Base-by-base conservation (phyloP, 768 basidiomycete genomes). In the Gloeopeniophorella convolvens region DNA sequence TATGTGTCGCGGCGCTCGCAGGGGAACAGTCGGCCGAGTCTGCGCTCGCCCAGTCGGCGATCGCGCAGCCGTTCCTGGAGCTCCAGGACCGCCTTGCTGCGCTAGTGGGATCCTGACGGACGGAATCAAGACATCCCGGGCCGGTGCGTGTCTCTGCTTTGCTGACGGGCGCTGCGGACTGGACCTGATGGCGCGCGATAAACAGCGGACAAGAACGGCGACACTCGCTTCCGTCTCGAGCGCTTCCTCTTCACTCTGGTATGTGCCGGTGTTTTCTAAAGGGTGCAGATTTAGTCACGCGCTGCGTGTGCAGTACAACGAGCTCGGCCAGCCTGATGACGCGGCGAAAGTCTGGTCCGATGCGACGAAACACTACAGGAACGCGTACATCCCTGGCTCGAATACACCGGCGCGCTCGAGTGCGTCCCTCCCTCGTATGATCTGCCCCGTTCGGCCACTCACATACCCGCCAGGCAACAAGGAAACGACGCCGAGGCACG, bases 161-260 rank as follows among this genome's bases (percentile, higher is more conserved):
- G n/a, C n/a, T n/a, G n/a, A n/a, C n/a, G n/a, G n/a, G n/a, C n/a
- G n/a, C n/a, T n/a, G n/a, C n/a, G n/a, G n/a, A n/a, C n/a, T n/a
- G n/a, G n/a, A 36, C 30, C n/a, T n/a, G n/a, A n/a, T n/a, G n/a
- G n/a, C n/a, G n/a, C n/a, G n/a, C n/a, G n/a, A n/a, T n/a, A n/a
- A n/a, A n/a, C 54, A 88, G 85, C 76, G 26, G 78, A 79, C 0
- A 74, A 77, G 52, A 63, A 69, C 3, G 90, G 91, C 2, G 95
- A 97, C 65, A 71, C 83, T 3, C 78, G 80, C 36, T 69, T 89
- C 42, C 78, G 86, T 40, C 68, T 97, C 26, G 94, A 99, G 64
- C 92, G 86, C 59, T 90, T 83, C 62, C 71, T 94, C 15, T 75
- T 83, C 33, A 76, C 78, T 39, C 70, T 89, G 42, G 94, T 95